Base-by-base conservation (phyloP, 148 eudicot genomes). In the Rhododendron mucronatum region DNA sequence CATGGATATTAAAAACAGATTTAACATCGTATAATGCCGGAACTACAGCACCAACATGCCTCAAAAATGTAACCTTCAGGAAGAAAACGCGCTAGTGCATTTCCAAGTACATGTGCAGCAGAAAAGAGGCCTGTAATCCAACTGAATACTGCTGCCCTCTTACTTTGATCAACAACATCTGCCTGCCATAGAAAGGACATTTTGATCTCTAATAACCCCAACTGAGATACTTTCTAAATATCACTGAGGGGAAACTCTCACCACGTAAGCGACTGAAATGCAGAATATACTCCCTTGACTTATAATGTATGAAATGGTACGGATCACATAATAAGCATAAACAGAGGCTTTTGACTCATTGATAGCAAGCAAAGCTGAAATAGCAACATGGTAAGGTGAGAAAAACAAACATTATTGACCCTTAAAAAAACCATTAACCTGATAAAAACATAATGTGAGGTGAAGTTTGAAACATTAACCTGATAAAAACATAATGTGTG, bases 201-300 rank as follows among this genome's bases (percentile, higher is more conserved):
- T 14, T 23, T 79, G 82, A 61, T 75, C 67, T 35, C 48, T 33
- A 65, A 59, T 53, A 21, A 69, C 13, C 16, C 61, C 16, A n/a
- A 67, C 15, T 16, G n/a, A 51, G 12, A 37, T 37, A 55, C 28
- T 69, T n/a, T 26, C 39, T 33, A 15, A 35, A 80, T 81, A 44
- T 67, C 80, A 78, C 69, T 76, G 55, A 82, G 85, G 67, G 53
- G 50, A 78, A 82, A 77, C 47, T 86, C 95, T 93, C 93, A 96
- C 98, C 90, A 91, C 98, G 91, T 96, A 94, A 80, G 98, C 97
- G 87, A 93, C 98, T 80, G 98, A 84, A 81, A 96, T 96, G 95
- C 95, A 94, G 91, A 96, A 93, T 84, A 96, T 96, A 88, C 98
- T 96, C 90, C 98, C 96, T 83, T 94, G 97, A 88, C 98, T 96